These are phyloP conservation scores for Saksenaea oblongispora DNA, from an alignment of 371 early-diverging fungal genomes.

Conservation along the genomic window DNA sequence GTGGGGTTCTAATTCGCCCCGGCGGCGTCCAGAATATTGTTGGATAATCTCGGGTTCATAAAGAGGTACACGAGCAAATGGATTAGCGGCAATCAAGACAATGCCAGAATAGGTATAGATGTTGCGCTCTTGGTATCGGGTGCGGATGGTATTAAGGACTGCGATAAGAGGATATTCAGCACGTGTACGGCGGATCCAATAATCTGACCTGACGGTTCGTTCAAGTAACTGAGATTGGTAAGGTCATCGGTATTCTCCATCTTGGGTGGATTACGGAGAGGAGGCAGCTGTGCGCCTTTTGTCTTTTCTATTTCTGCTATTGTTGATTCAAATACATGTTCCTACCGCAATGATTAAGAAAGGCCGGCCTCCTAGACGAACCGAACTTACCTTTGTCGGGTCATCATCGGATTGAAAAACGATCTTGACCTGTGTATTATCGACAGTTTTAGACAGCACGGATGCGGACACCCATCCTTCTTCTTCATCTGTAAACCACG, in stretches of 20 bases:
- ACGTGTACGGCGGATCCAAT: conserved; percentile 1
- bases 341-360: conserved; percentile 36
- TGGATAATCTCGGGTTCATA: conserved; percentile 89
- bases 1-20: conserved; percentile 97
- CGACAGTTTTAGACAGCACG: conserved; percentile 54
- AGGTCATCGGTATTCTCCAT: conserved; percentile 91
- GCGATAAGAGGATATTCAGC: conserved; percentile 3
- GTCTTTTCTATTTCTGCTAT: conserved; percentile 65
- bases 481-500: conserved; percentile 88
- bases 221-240: conserved; percentile 88
- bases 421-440: conserved; percentile 58
- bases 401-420: conserved; percentile 62
- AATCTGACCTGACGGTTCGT: conserved; percentile 81
- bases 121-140: conserved; percentile 85
- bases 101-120: conserved; percentile 99
- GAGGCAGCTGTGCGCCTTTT: conserved; percentile 74
- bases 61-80: conserved; percentile 87
- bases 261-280: conserved; percentile 87
- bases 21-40: conserved; percentile 89
- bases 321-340: conserved; percentile 73
- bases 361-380: too few relatives aligned
- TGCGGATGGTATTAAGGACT: conserved; percentile 88
- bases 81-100: conserved; percentile 98
- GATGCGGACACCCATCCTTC: conserved; percentile 86
- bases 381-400: conserved; percentile 27